A percentile compares a stretch with the other conserved stretches of the same genome.
Conservation (phyloP, 202 grass and related monocot species). For the Tripidium arundinaceum region DNA sequence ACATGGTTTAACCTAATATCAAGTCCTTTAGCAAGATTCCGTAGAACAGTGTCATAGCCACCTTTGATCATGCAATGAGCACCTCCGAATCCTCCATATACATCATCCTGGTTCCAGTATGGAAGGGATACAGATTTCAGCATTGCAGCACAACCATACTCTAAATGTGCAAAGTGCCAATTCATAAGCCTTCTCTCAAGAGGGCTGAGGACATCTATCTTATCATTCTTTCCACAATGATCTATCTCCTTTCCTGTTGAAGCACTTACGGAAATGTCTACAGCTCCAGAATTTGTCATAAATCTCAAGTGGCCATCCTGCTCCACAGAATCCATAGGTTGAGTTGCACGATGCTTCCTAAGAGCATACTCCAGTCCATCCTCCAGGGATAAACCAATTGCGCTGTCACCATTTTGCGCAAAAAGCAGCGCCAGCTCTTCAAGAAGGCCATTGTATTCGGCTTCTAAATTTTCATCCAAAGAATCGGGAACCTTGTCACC, state of each 20-base stretch:
- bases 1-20: conserved; percentile 74
- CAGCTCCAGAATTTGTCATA: conserved; percentile 31
- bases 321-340: conserved; percentile 41
- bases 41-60: conserved; percentile 75
- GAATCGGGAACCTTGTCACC: conserved; percentile 81
- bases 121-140: conserved; percentile 95
- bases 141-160: conserved; percentile 91
- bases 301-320: conserved; percentile 41
- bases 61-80: conserved; percentile 99
- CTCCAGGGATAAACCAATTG: conserved; percentile 79
- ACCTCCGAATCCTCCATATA: conserved; percentile 96
- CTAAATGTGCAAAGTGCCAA: conserved; percentile 99
- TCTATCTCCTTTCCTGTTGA: conserved; percentile 45
- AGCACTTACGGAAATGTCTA: conserved; percentile 40
- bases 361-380: conserved; percentile 91
- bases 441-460: conserved; percentile 86
- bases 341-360: conserved; percentile 58
- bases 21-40: conserved; percentile 75
- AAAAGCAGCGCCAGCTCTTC: conserved; percentile 92
- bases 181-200: conserved; percentile 95
- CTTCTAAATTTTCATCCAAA: conserved; percentile 73
- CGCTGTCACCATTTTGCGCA: conserved; percentile 84
- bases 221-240: conserved; percentile 36
- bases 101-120: conserved; percentile 99
- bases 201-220: conserved; percentile 62